phyloP scores from a whole-genome alignment of 352 stramenopile genomes.

The Phytophthora palmivora region DNA sequence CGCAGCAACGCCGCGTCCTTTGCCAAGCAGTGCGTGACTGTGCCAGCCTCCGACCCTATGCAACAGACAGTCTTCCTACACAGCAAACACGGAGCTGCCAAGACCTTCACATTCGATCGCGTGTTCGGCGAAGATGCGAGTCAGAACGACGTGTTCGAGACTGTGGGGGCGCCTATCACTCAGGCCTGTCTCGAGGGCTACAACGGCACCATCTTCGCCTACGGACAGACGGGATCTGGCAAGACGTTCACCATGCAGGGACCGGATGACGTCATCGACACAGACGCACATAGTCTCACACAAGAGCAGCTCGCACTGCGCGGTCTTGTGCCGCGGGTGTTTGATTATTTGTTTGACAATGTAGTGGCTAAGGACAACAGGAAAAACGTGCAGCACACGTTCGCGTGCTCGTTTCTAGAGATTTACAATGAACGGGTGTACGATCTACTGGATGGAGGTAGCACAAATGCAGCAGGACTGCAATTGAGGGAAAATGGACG shows the following conservation, averaged over 20 bases:
- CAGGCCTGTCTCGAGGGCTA: constrained; percentile 81
- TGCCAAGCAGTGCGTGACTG: constrained; percentile 70
- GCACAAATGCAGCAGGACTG: constrained; percentile 56
- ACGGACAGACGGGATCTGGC: constrained; percentile 84
- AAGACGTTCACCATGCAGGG: constrained; percentile 92
- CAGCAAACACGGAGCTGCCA: constrained; percentile 51
- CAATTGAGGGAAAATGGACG: constrained; percentile 77
- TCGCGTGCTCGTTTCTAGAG: constrained; percentile 92
- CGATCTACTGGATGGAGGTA: constrained; percentile 87
- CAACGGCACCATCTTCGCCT: constrained; percentile 90
- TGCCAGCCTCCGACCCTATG: constrained; percentile 47
- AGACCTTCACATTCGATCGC: constrained; percentile 92
- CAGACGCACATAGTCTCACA: constrained; percentile 34
- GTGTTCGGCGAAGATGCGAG: constrained; percentile 90
- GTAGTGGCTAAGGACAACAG: constrained; percentile 19
- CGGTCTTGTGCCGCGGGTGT: constrained; percentile 80
- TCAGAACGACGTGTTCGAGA: constrained; percentile 93
- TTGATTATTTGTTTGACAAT: constrained; percentile 86
- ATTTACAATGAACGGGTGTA: constrained; percentile 97
- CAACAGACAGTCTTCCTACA: constrained; percentile 73
- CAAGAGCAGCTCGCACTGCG: constrained; percentile 50
- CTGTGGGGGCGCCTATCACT: constrained; percentile 86
- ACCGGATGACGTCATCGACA: constrained; percentile 70
- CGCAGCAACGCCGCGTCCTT: constrained; percentile 34
- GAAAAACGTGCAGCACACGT: constrained; percentile 64